Percentiles rank a stretch among this genome's conserved stretches.
Evolutionary conservation across 2,329 filamentous ascomycete species (phyloP).

Genomic region (Aspergillus fructus): DNA sequence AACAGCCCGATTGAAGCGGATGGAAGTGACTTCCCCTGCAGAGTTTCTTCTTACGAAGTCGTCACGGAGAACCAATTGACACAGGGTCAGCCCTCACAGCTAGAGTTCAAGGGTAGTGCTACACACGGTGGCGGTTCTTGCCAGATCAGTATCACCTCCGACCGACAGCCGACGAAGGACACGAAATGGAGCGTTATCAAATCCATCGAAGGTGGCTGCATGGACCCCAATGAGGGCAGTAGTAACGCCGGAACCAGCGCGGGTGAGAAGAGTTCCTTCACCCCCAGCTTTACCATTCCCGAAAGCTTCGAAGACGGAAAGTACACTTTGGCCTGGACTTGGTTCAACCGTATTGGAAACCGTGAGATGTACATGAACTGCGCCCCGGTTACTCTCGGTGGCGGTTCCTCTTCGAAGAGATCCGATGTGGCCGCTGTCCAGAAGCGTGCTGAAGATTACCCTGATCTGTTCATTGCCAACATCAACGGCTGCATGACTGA

Average conservation of each 20-base stretch:
- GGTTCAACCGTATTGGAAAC: conserved; percentile 91
- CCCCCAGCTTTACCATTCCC: conserved; percentile 72
- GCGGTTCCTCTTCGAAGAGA: conserved; percentile 48
- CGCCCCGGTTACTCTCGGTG: conserved; percentile 67
- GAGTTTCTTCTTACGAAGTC: conserved; percentile 52
- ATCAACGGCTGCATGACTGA: conserved; percentile 59
- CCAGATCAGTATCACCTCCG: conserved; percentile 82
- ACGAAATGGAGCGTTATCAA: conserved; percentile 86
- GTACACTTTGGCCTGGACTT: conserved; percentile 85
- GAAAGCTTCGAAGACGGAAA: conserved; percentile 69
- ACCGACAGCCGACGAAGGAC: conserved; percentile 63
- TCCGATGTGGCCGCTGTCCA: conserved; percentile 35
- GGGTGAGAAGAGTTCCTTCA: conserved; percentile 48
- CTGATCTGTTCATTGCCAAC: conserved; percentile 75
- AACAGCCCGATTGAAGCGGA: conserved; percentile 63
- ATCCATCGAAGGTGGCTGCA: conserved; percentile 83
- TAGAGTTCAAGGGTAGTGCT: conserved; percentile 70
- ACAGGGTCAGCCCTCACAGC: conserved; percentile 60
- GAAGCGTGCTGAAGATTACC: conserved; percentile 60
- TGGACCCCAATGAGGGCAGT: conserved; percentile 56
- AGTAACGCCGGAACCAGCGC: conserved; percentile 61
- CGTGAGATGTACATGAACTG: conserved; percentile 99
- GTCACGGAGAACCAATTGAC: conserved; percentile 59
- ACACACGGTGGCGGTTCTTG: conserved; percentile 91
- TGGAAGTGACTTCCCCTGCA: conserved; percentile 81